Evolutionary conservation across 2,329 filamentous ascomycete genomes (phyloP).

Genomic region (Trichoderma asperellum): DNA sequence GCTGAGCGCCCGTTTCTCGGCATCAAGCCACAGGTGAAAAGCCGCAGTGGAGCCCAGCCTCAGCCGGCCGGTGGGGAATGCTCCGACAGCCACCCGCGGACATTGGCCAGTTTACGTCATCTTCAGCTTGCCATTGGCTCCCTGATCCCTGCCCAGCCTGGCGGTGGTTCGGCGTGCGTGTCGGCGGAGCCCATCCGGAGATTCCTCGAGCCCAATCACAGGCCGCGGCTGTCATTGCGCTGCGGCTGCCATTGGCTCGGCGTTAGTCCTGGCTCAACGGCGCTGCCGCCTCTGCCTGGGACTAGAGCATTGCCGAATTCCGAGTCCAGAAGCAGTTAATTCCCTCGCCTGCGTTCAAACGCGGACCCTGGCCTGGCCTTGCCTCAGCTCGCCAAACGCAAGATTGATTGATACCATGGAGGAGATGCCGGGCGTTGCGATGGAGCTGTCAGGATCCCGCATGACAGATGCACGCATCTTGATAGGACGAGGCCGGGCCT

Average conservation of each 20-base stretch:
- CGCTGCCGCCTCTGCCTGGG: not conserved
- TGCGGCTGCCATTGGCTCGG: not conserved
- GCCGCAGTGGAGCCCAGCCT: not conserved
- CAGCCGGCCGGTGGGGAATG: not conserved
- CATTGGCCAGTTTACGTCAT: not conserved
- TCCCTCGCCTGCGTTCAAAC: not conserved
- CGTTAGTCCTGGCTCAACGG: not conserved
- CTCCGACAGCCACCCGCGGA: not conserved
- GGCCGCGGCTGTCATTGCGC: not conserved
- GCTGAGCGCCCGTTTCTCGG: constrained; percentile 23
- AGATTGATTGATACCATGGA: not conserved
- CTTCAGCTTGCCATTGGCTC: not conserved
- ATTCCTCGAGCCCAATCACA: not conserved
- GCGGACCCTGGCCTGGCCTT: not conserved
- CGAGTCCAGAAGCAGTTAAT: not conserved
- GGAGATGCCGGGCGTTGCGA: not conserved
- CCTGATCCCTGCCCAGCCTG: not conserved
- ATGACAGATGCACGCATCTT: not conserved
- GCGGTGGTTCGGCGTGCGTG: constrained; percentile 15
- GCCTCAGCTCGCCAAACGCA: not conserved
- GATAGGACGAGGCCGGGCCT: not conserved
- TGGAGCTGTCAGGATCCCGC: not conserved
- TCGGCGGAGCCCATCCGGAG: not conserved
- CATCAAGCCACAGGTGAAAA: constrained; percentile 17
- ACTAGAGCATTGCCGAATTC: constrained; percentile 4